Evolutionary conservation across 129 eudicot species (phyloP).

Genomic region (Daucus carota): DNA sequence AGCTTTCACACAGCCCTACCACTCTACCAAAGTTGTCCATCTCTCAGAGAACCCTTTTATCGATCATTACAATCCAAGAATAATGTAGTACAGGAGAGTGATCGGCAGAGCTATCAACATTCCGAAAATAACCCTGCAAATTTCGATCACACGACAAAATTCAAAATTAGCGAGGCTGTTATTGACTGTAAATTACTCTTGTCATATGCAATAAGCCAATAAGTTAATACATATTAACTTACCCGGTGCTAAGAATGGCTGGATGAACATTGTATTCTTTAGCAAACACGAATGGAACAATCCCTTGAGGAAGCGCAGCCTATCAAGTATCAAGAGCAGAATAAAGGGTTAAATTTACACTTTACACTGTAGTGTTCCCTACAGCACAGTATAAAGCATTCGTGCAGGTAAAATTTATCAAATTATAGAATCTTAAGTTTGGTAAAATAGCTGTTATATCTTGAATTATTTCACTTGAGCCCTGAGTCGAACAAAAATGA

Average conservation of each 20-base stretch:
- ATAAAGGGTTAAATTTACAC: background rate
- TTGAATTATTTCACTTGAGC: background rate
- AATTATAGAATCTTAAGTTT: background rate
- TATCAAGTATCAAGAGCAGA: conserved; percentile 26
- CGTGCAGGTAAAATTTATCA: background rate
- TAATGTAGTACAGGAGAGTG: conserved; percentile 76
- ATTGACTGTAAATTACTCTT: too few relatives aligned
- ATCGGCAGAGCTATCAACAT: conserved; percentile 96
- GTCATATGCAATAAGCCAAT: too few relatives aligned
- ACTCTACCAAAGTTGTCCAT: background rate
- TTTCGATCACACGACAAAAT: background rate
- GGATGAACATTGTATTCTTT: conserved; percentile 97
- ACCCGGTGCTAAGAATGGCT: conserved; percentile 86
- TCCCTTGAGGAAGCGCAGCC: conserved; percentile 99
- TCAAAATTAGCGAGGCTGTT: background rate
- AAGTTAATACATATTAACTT: conserved; percentile 24
- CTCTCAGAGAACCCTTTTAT: background rate
- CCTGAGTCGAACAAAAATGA: background rate
- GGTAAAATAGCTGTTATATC: background rate
- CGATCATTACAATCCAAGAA: conserved; percentile 57
- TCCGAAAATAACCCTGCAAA: conserved; percentile 86
- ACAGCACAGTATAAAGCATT: background rate
- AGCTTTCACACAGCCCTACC: background rate
- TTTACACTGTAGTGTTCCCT: conserved; percentile 2
- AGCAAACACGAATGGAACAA: conserved; percentile 94